A percentile compares a stretch with the other conserved stretches of the same genome.
Evolutionary conservation across 1,139 yeast genomes (phyloP).

Genomic region (Geotrichum australiense): DNA sequence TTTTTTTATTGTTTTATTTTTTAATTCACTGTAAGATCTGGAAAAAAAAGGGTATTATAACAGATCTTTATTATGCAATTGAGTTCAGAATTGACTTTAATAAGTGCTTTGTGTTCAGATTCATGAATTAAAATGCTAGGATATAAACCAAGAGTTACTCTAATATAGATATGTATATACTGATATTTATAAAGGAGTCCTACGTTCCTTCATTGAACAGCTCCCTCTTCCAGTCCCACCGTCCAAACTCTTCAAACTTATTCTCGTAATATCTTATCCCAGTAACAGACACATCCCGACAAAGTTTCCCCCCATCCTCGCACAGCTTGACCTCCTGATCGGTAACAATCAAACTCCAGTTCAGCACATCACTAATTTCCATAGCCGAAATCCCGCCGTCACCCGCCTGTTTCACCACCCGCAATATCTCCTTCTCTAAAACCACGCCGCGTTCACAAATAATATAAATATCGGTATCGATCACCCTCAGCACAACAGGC

Average conservation of each 20-base stretch:
- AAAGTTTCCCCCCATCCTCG: constrained; percentile 49
- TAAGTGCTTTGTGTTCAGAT: too few relatives aligned
- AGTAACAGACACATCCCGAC: constrained; percentile 59
- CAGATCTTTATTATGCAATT: too few relatives aligned
- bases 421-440: constrained; percentile 2
- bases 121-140: too few relatives aligned
- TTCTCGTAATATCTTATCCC: constrained; percentile 44
- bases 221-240: constrained; percentile 13
- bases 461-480: constrained; percentile 1
- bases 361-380: constrained; percentile 48
- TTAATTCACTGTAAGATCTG: too few relatives aligned
- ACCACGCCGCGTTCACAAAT: constrained; percentile 1
- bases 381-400: constrained; percentile 43
- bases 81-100: too few relatives aligned
- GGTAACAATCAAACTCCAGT: constrained; percentile 66
- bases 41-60: too few relatives aligned
- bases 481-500: not conserved
- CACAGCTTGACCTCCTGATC: constrained; percentile 61
- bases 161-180: too few relatives aligned
- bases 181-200: too few relatives aligned
- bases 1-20: too few relatives aligned
- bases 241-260: constrained; percentile 3
- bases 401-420: too few relatives aligned
- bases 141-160: too few relatives aligned
- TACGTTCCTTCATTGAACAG: too few relatives aligned